phyloP scores from a whole-genome alignment of 73 alveolate species.

The Symbiodinium natans region DNA sequence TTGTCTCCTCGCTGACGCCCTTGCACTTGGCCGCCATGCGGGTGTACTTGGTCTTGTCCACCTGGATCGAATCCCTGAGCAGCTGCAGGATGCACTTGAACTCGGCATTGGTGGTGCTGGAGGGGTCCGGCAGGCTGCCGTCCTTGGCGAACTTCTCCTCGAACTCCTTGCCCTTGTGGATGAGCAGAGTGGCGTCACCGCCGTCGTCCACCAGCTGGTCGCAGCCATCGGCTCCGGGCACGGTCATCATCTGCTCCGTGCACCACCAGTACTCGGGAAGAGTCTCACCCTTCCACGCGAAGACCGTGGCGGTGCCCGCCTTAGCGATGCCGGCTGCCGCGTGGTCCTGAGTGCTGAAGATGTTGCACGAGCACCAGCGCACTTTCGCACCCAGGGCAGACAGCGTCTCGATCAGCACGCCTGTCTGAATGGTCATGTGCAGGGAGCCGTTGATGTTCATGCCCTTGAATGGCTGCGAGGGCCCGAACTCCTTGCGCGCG shows the following conservation, averaged over 20 bases:
- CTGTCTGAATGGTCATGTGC: slow-evolving; percentile 99
- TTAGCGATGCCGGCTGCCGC: slow-evolving; percentile 99
- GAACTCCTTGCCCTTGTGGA: slow-evolving; percentile 98
- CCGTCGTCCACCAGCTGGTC: slow-evolving; percentile 98
- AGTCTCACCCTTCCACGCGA: slow-evolving; percentile 99
- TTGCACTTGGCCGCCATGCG: slow-evolving; percentile 96
- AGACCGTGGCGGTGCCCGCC: slow-evolving; percentile 97
- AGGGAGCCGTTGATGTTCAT: slow-evolving; percentile 98
- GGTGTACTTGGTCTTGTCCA: slow-evolving; percentile 97
- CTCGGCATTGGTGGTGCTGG: slow-evolving; percentile 95
- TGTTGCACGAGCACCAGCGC: slow-evolving; percentile 99
- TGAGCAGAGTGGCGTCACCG: slow-evolving; percentile 99
- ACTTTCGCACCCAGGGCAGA: slow-evolving; percentile 97
- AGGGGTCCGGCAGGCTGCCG: slow-evolving; percentile 97
- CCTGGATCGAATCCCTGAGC: slow-evolving; percentile 96
- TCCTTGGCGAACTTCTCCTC: slow-evolving; percentile 95
- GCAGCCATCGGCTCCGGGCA: slow-evolving; percentile 98
- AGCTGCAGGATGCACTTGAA: slow-evolving; percentile 95
- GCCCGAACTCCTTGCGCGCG: slow-evolving; percentile 98
- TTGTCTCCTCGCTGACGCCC: slow-evolving; percentile 99
- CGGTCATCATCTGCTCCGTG: slow-evolving; percentile 97
- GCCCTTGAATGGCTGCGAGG: slow-evolving; percentile 97
- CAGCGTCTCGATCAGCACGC: slow-evolving; percentile 98
- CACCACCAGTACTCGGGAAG: slow-evolving; percentile 99
- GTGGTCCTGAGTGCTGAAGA: slow-evolving; percentile 98